These are phyloP conservation scores for Jaenimonas drosophilae DNA, from an alignment of 208 protist genomes.

Conservation along the genomic window DNA sequence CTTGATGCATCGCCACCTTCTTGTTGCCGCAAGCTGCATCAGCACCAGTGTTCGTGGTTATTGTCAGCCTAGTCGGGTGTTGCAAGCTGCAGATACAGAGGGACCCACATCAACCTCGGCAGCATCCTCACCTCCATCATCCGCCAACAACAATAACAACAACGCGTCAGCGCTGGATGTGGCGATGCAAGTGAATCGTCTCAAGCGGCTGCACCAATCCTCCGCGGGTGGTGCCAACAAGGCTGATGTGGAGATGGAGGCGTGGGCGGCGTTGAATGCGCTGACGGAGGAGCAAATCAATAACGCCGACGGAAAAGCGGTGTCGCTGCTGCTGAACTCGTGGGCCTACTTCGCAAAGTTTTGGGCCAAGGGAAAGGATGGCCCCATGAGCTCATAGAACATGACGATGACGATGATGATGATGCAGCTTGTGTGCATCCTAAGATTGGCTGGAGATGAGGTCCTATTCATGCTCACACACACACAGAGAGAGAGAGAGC, in stretches of 20 bases:
- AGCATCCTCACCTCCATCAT: neutral
- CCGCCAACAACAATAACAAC: slow-evolving; percentile 4
- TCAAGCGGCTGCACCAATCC: slow-evolving; percentile 71
- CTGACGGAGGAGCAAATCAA: slow-evolving; percentile 80
- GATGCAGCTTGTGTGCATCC: too few species aligned
- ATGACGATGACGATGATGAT: too few species aligned
- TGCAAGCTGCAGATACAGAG: too few species aligned
- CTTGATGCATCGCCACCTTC: too few species aligned
- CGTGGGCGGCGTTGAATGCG: slow-evolving; percentile 67
- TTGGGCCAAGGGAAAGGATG: slow-evolving; percentile 83
- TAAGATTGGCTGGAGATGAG: too few species aligned
- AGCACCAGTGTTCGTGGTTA: too few species aligned
- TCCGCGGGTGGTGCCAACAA: slow-evolving; percentile 45
- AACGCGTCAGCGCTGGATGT: slow-evolving; percentile 63
- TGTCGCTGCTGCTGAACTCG: slow-evolving; percentile 81
- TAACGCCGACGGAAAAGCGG: slow-evolving; percentile 78
- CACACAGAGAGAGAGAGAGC: neutral
- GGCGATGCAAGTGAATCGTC: slow-evolving; percentile 79
- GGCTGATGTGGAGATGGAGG: slow-evolving; percentile 50
- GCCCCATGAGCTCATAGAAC: slow-evolving; percentile 15
- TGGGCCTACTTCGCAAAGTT: slow-evolving; percentile 90
- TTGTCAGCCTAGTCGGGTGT: too few species aligned
- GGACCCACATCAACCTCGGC: too few species aligned
- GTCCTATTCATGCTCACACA: neutral
- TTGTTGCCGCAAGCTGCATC: too few species aligned